Evolutionary conservation across 768 basidiomycete genomes (phyloP), one percentile per base, ranked within the genome.

Genomic region (Russula ochroleuca): DNA sequence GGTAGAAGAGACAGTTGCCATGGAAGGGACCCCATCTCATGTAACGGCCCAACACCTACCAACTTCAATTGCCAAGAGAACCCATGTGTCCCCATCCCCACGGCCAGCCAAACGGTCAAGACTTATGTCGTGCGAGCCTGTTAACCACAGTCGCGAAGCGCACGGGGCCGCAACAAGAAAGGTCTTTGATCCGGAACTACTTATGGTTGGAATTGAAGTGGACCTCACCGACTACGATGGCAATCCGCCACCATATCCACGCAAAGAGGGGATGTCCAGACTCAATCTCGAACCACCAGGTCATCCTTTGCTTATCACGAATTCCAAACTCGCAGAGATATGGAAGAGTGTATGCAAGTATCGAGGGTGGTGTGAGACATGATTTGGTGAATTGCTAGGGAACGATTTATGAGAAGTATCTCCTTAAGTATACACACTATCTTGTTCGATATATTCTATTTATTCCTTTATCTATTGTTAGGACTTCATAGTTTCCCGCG

Each of bases 401-500:
- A 23, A 31, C 13, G 23, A 57, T 63, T 15, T 58, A 21, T 58
- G 31, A 38, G 21, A 57, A 13, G 25, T 41, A 54, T 47, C 8
- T 52, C 17, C 4, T 45, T 40, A 43, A 64, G 28, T 55, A 49
- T 41, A 55, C 40, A 55, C 40, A 45, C 9, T 40, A 37, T 48
- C 56, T 58, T 25, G 48, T 45, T 35, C 9, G 19, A 45, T 48
- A 21, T 53, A 2, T 38, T 10, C 19, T 59, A 57, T 63, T 47
- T 64, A 60, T 64, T 64, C 21, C 31, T 43, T 31, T 47, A 40
- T 55, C 21, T 13, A 19, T 62, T 15, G 37, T 14, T 80, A 52
- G 77, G 76, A 8, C 45, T 71, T 58, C 50, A 63, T 23, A 14
- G 75, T 69, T 75, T 79, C 43, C 87, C 86, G 72, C 94, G 78